Percentiles rank a stretch among this genome's conserved stretches.
These are phyloP conservation scores for Trichoderma pleuroti DNA, from an alignment of 2,329 filamentous ascomycete genomes.

Conservation along the genomic window DNA sequence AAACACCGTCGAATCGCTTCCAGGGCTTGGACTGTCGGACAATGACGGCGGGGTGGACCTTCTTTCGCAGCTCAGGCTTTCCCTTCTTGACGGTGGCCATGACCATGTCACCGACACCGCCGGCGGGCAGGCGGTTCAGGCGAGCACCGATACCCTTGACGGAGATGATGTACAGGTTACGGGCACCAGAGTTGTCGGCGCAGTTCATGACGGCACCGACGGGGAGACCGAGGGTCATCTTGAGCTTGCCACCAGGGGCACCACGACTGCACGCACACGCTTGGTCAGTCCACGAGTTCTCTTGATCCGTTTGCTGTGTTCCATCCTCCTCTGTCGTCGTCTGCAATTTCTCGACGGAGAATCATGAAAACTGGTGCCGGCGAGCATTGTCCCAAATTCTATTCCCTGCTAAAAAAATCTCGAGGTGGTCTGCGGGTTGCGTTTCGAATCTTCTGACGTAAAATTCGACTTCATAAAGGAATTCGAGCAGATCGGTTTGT, in stretches of 20 bases:
- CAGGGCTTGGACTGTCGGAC: constrained; percentile 99
- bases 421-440: background rate
- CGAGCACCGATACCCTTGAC: constrained; percentile 98
- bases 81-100: constrained; percentile 99
- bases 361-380: constrained; percentile 5
- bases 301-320: background rate
- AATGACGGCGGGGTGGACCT: constrained; percentile 99
- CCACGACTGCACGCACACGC: constrained; percentile 57
- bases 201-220: constrained; percentile 99
- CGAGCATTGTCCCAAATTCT: background rate
- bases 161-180: constrained; percentile 99
- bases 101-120: constrained; percentile 99
- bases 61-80: constrained; percentile 99
- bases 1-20: constrained; percentile 97
- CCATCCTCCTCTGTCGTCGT: background rate
- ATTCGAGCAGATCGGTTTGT: background rate
- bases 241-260: constrained; percentile 99
- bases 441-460: background rate
- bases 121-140: constrained; percentile 94
- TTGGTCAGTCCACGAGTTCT: constrained; percentile 33
- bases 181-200: constrained; percentile 98
- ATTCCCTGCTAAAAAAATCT: background rate
- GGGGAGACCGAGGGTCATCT: constrained; percentile 99
- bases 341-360: background rate
- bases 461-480: background rate